Base-by-base conservation (phyloP, 2,329 filamentous ascomycete genomes). In the Aspergillus pseudoglaucus region DNA sequence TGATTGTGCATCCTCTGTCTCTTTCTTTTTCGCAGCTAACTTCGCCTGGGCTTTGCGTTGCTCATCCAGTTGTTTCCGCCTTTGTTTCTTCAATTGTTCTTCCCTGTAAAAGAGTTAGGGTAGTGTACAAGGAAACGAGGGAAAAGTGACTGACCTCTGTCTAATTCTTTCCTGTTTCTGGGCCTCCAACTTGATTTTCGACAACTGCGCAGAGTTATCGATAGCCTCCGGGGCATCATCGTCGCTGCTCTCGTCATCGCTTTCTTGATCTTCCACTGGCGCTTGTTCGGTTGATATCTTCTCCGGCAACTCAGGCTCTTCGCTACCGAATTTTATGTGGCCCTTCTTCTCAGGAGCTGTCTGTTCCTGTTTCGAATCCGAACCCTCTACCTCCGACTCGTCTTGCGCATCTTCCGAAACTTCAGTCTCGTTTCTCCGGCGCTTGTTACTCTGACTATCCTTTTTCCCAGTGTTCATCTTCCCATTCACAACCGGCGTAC, bases 151-250 rank as follows among this genome's bases (percentile, higher is more conserved):
- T 44, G 54, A 71, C 69, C 59, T 59, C 61, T 69, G 66, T 48
- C 59, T 66, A 10, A 60, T 56, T 46, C 61, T 55, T 48, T 69
- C 66, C 57, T 63, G 62, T 50, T 65, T 70, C 52, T 66, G 66
- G n/a, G 67, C 64, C 37, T 65, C 59, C 18, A 61, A 59, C 51
- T 63, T 70, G n/a, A 71, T 58, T 48, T 64, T 64, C 35, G 61
- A 53, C 23, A 70, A 47, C 48, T 71, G 64, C 2, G 63, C 60
- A 35, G 68, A 66, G 51, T 72, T 72, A 39, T 70, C 63, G 35
- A 72, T 58, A 10, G 64, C 58, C 51, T 72, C 69, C 8, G 69
- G 69, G n/a, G 69, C 69, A 47, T 72, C 67, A 44, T 66, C 64
- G 42, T 60, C 63, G 20, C 59, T 61, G n/a, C 61, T 59, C 37